Percentiles rank a stretch among this genome's conserved stretches.
Conservation (phyloP, 2,329 filamentous ascomycete genomes). For the Aschersonia sp. region DNA sequence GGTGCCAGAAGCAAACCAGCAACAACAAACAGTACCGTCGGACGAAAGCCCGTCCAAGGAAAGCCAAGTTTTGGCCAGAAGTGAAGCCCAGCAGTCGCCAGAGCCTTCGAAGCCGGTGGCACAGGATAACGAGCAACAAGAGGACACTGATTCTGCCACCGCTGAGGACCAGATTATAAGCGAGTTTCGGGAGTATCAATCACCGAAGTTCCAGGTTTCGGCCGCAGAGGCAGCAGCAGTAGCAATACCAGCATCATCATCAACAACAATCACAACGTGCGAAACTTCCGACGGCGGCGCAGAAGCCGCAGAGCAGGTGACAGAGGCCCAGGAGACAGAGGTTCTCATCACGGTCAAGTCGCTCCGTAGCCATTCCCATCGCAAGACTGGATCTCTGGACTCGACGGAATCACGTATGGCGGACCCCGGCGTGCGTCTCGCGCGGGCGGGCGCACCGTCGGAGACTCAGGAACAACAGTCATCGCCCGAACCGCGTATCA, state of each 20-base stretch:
- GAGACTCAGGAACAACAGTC: background rate
- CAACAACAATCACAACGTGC: background rate
- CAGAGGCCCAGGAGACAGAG: slow-evolving; percentile 8
- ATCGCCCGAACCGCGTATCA: slow-evolving; percentile 6
- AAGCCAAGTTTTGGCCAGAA: background rate
- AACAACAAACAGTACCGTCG: background rate
- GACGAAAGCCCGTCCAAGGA: background rate
- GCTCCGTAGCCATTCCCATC: slow-evolving; percentile 15
- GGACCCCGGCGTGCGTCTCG: slow-evolving; percentile 17
- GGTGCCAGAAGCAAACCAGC: background rate
- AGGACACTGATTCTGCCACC: background rate
- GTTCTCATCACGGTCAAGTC: slow-evolving; percentile 14
- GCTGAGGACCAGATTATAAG: slow-evolving; percentile 10
- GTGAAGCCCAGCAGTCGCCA: background rate
- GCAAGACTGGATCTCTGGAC: slow-evolving; percentile 10
- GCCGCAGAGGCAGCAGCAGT: too few relatives aligned
- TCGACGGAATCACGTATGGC: slow-evolving; percentile 7
- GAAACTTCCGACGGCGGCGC: slow-evolving; percentile 3
- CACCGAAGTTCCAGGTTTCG: background rate
- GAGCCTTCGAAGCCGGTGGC: background rate
- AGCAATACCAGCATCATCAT: background rate
- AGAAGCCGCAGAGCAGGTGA: background rate
- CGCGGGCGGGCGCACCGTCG: slow-evolving; percentile 4
- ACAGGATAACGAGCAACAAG: background rate
- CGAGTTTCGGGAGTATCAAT: slow-evolving; percentile 6